Evolutionary conservation across 2,329 filamentous ascomycete genomes (phyloP).

Genomic region (Metarhizium brunneum): DNA sequence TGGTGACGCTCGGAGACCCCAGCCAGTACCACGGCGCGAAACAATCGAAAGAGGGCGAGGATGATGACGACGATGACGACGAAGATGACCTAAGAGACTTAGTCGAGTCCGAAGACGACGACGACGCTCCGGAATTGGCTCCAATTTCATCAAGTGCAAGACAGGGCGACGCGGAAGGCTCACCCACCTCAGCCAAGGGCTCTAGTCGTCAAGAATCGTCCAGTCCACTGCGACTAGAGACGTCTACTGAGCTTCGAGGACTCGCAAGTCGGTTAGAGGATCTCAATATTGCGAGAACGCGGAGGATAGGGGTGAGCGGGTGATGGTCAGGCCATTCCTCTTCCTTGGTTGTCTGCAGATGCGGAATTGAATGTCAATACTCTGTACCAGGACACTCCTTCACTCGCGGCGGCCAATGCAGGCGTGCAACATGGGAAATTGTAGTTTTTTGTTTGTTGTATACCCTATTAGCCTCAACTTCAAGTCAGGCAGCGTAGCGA

Average conservation of each 20-base stretch:
- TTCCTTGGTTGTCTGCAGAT: background rate
- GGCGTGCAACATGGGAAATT: background rate
- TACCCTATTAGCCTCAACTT: background rate
- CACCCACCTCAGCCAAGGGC: background rate
- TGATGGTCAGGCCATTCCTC: background rate
- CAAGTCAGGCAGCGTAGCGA: background rate
- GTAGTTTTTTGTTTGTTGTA: background rate
- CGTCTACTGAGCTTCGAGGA: conserved; percentile 16
- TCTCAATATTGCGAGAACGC: conserved; percentile 20
- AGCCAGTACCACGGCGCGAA: background rate
- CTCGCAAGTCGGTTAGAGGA: conserved; percentile 22
- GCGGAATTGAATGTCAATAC: too few relatives aligned
- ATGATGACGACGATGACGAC: conserved; percentile 15
- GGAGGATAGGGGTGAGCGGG: conserved; percentile 20
- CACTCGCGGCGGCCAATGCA: background rate
- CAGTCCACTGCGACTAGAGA: conserved; percentile 18
- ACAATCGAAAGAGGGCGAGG: background rate
- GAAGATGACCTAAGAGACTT: conserved; percentile 16
- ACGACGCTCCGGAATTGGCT: conserved; percentile 2
- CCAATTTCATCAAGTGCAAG: conserved; percentile 5
- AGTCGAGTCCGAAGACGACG: conserved; percentile 16
- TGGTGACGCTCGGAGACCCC: conserved; percentile 22
- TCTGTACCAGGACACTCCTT: background rate
- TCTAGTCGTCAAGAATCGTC: conserved; percentile 14
- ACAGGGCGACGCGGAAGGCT: background rate